These are phyloP conservation scores for Angomonas deanei DNA, from an alignment of 208 protist species.

Conservation along the genomic window DNA sequence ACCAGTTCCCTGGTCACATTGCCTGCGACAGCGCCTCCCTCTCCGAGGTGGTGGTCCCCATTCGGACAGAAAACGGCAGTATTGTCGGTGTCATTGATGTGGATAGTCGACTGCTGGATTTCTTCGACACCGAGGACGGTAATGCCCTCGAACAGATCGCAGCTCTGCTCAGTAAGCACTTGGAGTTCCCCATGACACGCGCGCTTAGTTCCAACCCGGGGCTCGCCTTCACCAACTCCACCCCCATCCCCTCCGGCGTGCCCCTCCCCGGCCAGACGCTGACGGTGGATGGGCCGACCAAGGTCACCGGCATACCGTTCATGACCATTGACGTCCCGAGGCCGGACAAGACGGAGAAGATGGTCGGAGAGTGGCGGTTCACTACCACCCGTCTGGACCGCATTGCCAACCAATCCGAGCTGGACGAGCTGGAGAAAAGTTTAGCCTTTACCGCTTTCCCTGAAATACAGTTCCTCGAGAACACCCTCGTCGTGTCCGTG, in stretches of 20 bases:
- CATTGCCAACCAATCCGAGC: conserved; percentile 64
- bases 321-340: conserved; percentile 28
- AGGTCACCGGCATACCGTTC: conserved; percentile 27
- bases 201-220: conserved; percentile 41
- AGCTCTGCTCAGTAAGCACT: conserved; percentile 35
- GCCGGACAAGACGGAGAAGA: conserved; percentile 18
- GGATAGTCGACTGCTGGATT: conserved; percentile 48
- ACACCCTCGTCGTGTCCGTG: conserved; percentile 45
- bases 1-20: conserved; percentile 92
- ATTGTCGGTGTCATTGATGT: conserved; percentile 81
- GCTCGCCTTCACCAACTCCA: conserved; percentile 18
- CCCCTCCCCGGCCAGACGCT: not conserved
- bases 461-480: conserved; percentile 65
- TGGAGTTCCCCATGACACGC: conserved; percentile 61
- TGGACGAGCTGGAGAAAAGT: conserved; percentile 27
- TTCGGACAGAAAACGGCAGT: conserved; percentile 47
- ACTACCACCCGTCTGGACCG: conserved; percentile 42
- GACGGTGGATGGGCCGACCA: conserved; percentile 5
- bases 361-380: conserved; percentile 53
- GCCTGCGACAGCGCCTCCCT: conserved; percentile 86
- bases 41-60: conserved; percentile 91
- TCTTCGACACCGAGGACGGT: conserved; percentile 71
- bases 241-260: not conserved
- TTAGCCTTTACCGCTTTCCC: conserved; percentile 53
- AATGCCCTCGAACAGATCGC: conserved; percentile 53